These are phyloP conservation scores for Canavalia gladiata DNA, from an alignment of 306 rosid genomes.

Conservation along the genomic window DNA sequence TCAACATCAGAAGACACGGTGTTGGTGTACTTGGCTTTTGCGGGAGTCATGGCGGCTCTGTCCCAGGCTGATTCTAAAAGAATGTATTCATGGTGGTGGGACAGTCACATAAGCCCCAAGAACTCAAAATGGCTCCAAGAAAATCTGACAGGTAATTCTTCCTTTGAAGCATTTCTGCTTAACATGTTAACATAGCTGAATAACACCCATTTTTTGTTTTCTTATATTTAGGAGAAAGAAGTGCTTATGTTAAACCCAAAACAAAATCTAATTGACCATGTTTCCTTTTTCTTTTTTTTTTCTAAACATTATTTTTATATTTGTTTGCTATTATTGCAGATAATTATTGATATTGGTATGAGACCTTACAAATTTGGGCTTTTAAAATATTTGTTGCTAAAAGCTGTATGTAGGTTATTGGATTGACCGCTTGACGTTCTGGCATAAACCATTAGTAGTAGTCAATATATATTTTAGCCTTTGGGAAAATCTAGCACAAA, in stretches of 20 bases:
- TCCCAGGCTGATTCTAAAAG: constrained; percentile 70
- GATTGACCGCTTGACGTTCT: background rate
- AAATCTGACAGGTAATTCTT: constrained; percentile 78
- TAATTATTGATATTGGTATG: constrained; percentile 8
- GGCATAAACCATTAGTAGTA: background rate
- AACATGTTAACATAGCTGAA: constrained; percentile 8
- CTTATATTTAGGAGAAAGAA: background rate
- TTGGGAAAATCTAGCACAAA: background rate
- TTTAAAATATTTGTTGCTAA: background rate
- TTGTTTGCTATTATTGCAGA: background rate
- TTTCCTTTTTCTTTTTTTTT: background rate
- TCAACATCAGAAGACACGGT: constrained; percentile 47
- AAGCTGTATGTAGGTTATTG: background rate
- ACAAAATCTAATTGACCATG: constrained; percentile 7
- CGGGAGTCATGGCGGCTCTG: constrained; percentile 62
- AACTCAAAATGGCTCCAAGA: constrained; percentile 99
- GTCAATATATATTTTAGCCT: background rate
- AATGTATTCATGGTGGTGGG: constrained; percentile 99
- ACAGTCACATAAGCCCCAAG: constrained; percentile 96
- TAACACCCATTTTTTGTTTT: constrained; percentile 31
- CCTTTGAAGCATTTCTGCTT: constrained; percentile 39
- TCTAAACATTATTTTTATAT: background rate
- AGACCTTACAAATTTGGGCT: background rate
- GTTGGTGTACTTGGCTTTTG: constrained; percentile 50
- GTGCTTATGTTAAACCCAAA: constrained; percentile 26